Percentiles rank a stretch among this genome's conserved stretches.
Evolutionary conservation across 352 stramenopile genomes (phyloP).

Genomic region (Globisporangium irregulare): DNA sequence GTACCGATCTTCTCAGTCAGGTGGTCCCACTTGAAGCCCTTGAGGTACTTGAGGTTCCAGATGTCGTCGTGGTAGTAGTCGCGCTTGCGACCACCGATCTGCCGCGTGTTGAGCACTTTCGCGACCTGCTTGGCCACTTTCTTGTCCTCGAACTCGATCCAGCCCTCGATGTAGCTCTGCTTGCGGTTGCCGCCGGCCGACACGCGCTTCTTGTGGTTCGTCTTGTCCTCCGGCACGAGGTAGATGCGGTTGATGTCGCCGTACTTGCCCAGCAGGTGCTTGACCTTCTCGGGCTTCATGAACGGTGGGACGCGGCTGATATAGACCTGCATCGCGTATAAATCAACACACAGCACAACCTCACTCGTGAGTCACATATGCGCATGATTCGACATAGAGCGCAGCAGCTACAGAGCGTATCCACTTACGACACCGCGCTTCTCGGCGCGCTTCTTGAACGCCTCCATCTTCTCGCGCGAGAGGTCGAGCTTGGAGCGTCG

Average conservation of each 20-base stretch:
- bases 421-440: slow-evolving; percentile 43
- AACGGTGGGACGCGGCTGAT: slow-evolving; percentile 94
- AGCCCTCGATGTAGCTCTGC: slow-evolving; percentile 94
- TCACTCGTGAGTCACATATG: background rate
- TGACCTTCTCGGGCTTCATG: slow-evolving; percentile 97
- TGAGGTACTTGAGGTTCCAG: slow-evolving; percentile 99
- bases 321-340: slow-evolving; percentile 67
- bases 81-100: slow-evolving; percentile 92
- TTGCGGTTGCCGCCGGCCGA: slow-evolving; percentile 89
- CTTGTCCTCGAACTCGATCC: slow-evolving; percentile 98
- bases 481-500: slow-evolving; percentile 15
- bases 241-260: slow-evolving; percentile 94
- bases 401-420: background rate
- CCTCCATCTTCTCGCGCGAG: slow-evolving; percentile 39
- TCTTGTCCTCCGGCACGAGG: slow-evolving; percentile 95
- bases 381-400: background rate
- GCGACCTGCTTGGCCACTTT: slow-evolving; percentile 94
- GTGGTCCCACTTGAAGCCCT: slow-evolving; percentile 98
- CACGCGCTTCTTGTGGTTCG: slow-evolving; percentile 87
- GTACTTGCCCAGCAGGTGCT: slow-evolving; percentile 90
- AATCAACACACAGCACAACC: background rate
- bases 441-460: slow-evolving; percentile 51
- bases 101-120: slow-evolving; percentile 91
- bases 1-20: slow-evolving; percentile 97
- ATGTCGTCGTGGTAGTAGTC: slow-evolving; percentile 97